phyloP scores from a whole-genome alignment of 345 rosid species.

The Orychophragmus violaceus region DNA sequence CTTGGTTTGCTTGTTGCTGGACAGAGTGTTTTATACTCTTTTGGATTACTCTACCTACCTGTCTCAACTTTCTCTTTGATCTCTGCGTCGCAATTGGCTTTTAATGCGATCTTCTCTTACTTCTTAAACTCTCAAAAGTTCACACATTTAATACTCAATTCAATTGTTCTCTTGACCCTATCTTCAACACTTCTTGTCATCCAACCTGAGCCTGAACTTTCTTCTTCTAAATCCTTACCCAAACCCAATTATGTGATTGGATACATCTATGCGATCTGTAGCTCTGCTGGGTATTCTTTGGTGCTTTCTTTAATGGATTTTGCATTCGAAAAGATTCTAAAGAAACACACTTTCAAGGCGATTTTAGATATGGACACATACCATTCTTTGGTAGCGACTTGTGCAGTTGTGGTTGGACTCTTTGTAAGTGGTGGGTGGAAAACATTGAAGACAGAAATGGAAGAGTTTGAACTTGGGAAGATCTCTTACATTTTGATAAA shows the following conservation, averaged over 20 bases:
- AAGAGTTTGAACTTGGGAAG: conserved; percentile 36
- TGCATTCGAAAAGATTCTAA: conserved; percentile 12
- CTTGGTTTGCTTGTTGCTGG: conserved; percentile 27
- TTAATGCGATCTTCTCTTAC: conserved; percentile 29
- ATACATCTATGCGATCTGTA: conserved; percentile 20
- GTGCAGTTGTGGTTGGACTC: conserved; percentile 15
- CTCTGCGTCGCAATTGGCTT: conserved; percentile 28
- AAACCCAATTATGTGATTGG: conserved; percentile 9
- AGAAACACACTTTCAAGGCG: conserved; percentile 21
- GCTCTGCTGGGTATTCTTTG: conserved; percentile 25
- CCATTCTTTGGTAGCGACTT: conserved; percentile 23
- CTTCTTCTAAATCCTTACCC: neutral
- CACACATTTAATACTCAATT: conserved; percentile 25
- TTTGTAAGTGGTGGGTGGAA: conserved; percentile 30
- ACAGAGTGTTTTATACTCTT: conserved; percentile 18
- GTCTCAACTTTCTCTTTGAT: conserved; percentile 33
- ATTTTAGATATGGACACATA: conserved; percentile 28
- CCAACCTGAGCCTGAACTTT: conserved; percentile 10
- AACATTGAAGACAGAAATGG: conserved; percentile 15
- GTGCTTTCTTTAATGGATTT: conserved; percentile 28
- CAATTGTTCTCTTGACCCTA: conserved; percentile 30
- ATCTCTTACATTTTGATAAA: conserved; percentile 22
- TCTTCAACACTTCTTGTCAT: conserved; percentile 32
- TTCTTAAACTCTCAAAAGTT: conserved; percentile 31
- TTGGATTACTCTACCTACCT: conserved; percentile 33